Evolutionary conservation across 2,329 filamentous ascomycete species (phyloP), one percentile per base, ranked within the genome.

Genomic region (Eurotiales sp.): DNA sequence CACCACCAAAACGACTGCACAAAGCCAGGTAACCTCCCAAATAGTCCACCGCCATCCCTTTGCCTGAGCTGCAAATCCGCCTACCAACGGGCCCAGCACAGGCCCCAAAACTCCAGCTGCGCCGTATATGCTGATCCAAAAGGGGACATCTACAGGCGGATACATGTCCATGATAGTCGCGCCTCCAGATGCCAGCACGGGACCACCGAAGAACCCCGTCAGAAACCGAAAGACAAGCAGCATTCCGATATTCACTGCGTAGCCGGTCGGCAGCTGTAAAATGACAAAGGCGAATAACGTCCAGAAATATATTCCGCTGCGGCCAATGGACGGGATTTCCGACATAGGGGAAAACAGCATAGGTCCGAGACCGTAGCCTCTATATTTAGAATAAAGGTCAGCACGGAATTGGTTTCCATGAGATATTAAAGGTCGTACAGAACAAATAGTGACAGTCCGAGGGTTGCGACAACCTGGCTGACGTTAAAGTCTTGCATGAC

Each of bases 121-220:
- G 2, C 82, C 81, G 82, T 83, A 86, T 0, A 76, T 44, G 17
- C 47, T 19, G 29, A 50, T 50, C 47, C 27, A 36, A 37, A 36
- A 50, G 10, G 47, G 30, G 17, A 85, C 74, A 57, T 82, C 68
- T 2, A 79, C 76, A 0, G 84, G 75, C 0, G 75, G 66, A 68
- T 76, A 88, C 23, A 88, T 72, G 65, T 88, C 86, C 19, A 80
- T 81, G 5, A 88, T 61, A 0, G 87, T 84, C 22, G 84, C 85
- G 1, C 84, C 84, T 0, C 83, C 86, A 56, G 85, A 86, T 0
- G 83, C 87, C 0, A 89, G 77, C 0, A 85, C 83, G 0, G 84
- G 83, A 0, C 78, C 79, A 8, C 79, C 78, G 55, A 85, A 85
- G 51, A 85, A 77, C 0, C 78, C 83, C 3, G 77, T 74, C 50